Evolutionary conservation across 2,329 filamentous ascomycete species (phyloP).

Genomic region (Fusarium mexicanum): DNA sequence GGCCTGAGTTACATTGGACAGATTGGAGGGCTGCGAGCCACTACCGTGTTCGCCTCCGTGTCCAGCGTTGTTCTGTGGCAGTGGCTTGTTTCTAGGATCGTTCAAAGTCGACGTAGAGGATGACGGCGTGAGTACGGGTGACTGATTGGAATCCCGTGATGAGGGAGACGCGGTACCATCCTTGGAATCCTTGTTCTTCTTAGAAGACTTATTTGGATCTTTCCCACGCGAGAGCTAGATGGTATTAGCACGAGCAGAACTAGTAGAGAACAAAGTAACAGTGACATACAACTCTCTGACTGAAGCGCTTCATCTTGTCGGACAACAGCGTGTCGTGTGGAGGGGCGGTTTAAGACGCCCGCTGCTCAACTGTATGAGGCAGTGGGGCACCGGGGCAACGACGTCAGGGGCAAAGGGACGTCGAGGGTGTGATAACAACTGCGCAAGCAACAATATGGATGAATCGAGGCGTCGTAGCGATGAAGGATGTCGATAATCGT

Average conservation of each 20-base stretch:
- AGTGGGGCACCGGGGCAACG: conserved; percentile 46
- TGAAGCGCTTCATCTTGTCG: conserved; percentile 92
- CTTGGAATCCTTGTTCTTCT: conserved; percentile 77
- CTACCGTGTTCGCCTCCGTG: conserved; percentile 55
- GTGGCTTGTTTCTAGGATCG: conserved; percentile 84
- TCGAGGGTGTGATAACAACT: conserved; percentile 31
- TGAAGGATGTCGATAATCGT: conserved; percentile 27
- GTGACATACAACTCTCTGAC: conserved; percentile 90
- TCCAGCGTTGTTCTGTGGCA: conserved; percentile 66
- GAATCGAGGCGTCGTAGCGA: conserved; percentile 25
- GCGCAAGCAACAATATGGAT: conserved; percentile 30
- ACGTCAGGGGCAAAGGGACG: conserved; percentile 45
- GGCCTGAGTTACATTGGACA: conserved; percentile 50
- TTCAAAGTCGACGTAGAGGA: conserved; percentile 89
- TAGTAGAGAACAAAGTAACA: background rate
- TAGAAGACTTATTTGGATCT: conserved; percentile 83
- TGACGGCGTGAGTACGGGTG: conserved; percentile 77
- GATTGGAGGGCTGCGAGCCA: conserved; percentile 53
- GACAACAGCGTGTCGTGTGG: conserved; percentile 40
- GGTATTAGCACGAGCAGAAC: conserved; percentile 21
- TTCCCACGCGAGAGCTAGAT: conserved; percentile 89
- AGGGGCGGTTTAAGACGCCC: conserved; percentile 43
- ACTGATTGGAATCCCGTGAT: conserved; percentile 67
- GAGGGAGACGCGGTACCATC: conserved; percentile 85
- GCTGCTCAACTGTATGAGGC: conserved; percentile 40